Conservation (phyloP, 768 basidiomycete genomes). For the Asterophora lycoperdoides region DNA sequence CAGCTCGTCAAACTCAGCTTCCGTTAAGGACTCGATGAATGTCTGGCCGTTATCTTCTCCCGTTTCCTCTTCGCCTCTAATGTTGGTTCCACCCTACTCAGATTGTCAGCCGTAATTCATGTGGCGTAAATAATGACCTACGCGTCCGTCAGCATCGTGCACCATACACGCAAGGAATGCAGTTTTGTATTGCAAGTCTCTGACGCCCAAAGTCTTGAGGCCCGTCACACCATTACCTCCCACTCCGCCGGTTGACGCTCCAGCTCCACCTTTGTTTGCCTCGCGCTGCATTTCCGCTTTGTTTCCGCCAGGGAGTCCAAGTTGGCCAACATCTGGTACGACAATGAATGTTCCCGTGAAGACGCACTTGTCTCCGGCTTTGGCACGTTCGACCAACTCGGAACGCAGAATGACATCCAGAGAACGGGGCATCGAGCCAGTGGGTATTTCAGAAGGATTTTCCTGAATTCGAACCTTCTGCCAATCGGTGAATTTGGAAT, state of each 20-base stretch:
- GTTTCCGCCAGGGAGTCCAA: conserved; percentile 93
- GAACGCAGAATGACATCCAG: conserved; percentile 93
- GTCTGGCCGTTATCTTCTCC: conserved; percentile 76
- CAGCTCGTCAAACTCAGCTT: conserved; percentile 93
- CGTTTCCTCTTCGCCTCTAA: conserved; percentile 83
- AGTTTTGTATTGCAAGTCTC: conserved; percentile 97
- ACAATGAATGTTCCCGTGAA: conserved; percentile 99
- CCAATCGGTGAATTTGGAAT: conserved; percentile 97
- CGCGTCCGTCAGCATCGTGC: conserved; percentile 82
- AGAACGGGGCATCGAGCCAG: conserved; percentile 96
- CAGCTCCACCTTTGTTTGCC: conserved; percentile 60
- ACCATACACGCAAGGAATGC: conserved; percentile 99
- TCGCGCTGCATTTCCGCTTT: conserved; percentile 88
- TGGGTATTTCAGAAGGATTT: conserved; percentile 97
- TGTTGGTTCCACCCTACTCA: conserved; percentile 72
- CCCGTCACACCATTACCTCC: conserved; percentile 87
- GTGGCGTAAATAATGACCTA: conserved; percentile 37
- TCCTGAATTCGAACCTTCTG: conserved; percentile 99
- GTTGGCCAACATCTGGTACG: conserved; percentile 95
- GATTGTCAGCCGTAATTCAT: conserved; percentile 3
- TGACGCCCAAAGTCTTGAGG: conserved; percentile 88
- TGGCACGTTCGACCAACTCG: conserved; percentile 97
- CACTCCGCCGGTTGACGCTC: conserved; percentile 55
- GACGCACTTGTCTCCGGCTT: conserved; percentile 97
- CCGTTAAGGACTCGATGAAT: conserved; percentile 85